Evolutionary conservation across 169 alveolate genomes (phyloP), one percentile per base, ranked within the genome.

Genomic region (Cryptosporidium meleagridis): DNA sequence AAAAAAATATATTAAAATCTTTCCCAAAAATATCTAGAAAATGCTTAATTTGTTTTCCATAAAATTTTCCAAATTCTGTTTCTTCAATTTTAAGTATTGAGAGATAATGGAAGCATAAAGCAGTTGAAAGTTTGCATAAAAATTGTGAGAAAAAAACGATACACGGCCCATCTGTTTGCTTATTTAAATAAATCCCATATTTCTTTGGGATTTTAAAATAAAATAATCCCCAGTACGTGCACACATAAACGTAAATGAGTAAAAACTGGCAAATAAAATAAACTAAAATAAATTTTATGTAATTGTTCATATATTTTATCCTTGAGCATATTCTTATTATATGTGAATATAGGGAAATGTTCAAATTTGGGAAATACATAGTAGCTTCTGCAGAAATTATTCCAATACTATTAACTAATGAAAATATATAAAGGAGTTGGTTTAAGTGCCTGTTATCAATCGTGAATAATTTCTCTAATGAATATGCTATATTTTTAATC

Each of bases 151-250:
- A 44, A 62, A 80, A 80, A 31, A 59, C 75, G 3, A 58, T 29
- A 29, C 73, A 75, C 1, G 89, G 18, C 26, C 75, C 62, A 80
- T 59, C 75, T 29, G 75, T 80, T 5, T 72, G 85, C 12, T 62
- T 59, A 35, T 80, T 44, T 29, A 61, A 80, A 80, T 80, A 80
- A 18, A 80, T 80, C 48, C 89, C 75, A 23, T 80, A 80, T 48
- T 80, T 80, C 29, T 80, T 80, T 80, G 75, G 75, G 41, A 80
- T 26, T 58, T 80, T 80, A 21, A 59, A 59, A 62, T 29, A 37
- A 59, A 59, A 62, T 23, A 80, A 35, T 8, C 73, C 65, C 45
- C 75, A 80, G 37, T 31, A 80, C 23, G 75, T 59, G 39, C 80
- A 80, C 8, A 80, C n/a, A 37, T 59, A 75, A 62, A 80, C 48